Conservation (phyloP, 768 basidiomycete species). For the Xerocomus spinulosus region DNA sequence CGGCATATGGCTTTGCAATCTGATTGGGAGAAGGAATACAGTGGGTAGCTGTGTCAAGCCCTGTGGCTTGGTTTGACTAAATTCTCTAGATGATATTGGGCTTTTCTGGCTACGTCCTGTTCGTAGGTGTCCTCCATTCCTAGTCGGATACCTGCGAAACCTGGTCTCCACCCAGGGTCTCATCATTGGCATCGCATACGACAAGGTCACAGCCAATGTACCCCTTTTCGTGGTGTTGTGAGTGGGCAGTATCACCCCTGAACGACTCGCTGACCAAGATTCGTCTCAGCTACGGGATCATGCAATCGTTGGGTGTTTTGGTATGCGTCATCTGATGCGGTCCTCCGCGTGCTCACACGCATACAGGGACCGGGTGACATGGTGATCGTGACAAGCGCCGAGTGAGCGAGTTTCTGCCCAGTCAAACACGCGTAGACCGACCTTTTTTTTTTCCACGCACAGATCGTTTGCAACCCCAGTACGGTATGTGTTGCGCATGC, state of each 20-base stretch:
- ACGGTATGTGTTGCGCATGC: constrained; percentile 33
- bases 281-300: constrained; percentile 52
- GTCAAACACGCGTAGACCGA: neutral
- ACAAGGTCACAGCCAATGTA: constrained; percentile 55
- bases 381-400: constrained; percentile 59
- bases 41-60: constrained; percentile 28
- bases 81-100: constrained; percentile 56
- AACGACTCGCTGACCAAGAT: neutral
- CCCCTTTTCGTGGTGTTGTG: constrained; percentile 67
- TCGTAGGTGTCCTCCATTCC: constrained; percentile 34
- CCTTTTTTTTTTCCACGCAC: neutral
- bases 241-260: constrained; percentile 16
- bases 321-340: constrained; percentile 27
- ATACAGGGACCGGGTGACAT: constrained; percentile 60
- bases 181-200: constrained; percentile 55
- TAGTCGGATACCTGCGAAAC: neutral
- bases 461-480: constrained; percentile 63
- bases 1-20: constrained; percentile 44
- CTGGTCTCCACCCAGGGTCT: constrained; percentile 33
- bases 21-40: constrained; percentile 53
- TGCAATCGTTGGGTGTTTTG: constrained; percentile 66
- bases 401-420: constrained; percentile 38
- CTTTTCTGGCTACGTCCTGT: constrained; percentile 61
- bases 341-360: constrained; percentile 2
- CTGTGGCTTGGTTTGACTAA: constrained; percentile 1